Conservation (phyloP, 2,329 filamentous ascomycete genomes). For the Calonectria montana region DNA sequence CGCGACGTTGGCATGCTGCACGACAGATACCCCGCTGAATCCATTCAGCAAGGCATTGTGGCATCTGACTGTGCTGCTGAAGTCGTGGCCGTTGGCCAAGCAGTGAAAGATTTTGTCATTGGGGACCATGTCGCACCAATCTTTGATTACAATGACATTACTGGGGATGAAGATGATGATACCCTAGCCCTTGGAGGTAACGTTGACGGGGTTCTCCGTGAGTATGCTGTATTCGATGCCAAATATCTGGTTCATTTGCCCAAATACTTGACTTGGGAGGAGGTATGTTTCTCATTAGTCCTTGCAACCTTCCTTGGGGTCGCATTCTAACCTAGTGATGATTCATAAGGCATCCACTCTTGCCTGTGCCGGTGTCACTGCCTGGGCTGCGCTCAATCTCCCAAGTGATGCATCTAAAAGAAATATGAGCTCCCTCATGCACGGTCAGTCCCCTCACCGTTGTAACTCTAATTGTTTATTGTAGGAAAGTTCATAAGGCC, state of each 20-base stretch:
- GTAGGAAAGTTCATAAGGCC: background rate
- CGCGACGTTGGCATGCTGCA: constrained; percentile 43
- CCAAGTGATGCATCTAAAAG: background rate
- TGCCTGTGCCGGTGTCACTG: constrained; percentile 4
- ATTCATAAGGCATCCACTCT: background rate
- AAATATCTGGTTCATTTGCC: background rate
- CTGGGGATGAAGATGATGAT: background rate
- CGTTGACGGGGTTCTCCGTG: background rate
- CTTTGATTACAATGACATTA: background rate
- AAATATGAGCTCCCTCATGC: background rate
- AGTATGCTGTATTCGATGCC: constrained; percentile 2
- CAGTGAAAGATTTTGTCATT: constrained; percentile 32
- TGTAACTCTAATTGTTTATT: background rate
- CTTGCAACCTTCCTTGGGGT: no score
- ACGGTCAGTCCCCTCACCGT: background rate
- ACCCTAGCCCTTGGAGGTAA: background rate
- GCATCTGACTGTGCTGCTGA: constrained; percentile 26
- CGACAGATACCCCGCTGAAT: constrained; percentile 34
- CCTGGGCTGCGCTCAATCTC: background rate
- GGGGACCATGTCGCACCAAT: constrained; percentile 30
- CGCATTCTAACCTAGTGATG: background rate
- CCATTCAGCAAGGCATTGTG: constrained; percentile 29
- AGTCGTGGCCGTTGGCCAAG: constrained; percentile 35
- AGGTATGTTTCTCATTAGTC: background rate
- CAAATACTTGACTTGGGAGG: constrained; percentile 2